A percentile compares a stretch with the other conserved stretches of the same genome.
Evolutionary conservation across 164 flowering plant genomes (phyloP).

Genomic region (Vitis riparia): DNA sequence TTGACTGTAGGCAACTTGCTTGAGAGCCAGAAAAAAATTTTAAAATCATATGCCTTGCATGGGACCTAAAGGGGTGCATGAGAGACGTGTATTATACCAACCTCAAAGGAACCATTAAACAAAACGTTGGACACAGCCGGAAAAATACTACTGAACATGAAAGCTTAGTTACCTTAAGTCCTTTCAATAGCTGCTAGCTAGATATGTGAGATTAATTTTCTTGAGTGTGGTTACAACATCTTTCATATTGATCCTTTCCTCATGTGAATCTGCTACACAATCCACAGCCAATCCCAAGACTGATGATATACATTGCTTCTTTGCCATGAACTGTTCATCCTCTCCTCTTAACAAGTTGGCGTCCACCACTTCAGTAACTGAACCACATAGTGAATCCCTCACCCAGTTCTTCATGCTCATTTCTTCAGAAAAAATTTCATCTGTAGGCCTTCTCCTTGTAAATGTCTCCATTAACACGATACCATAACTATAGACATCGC

Average conservation of each 20-base stretch:
- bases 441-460: conserved; percentile 20
- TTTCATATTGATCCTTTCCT: conserved; percentile 6
- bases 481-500: conserved; percentile 27
- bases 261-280: conserved; percentile 9
- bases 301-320: background rate
- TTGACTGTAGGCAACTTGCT: no score
- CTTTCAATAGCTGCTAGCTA: no score
- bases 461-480: conserved; percentile 19
- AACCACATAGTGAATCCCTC: background rate
- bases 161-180: no score
- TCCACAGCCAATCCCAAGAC: conserved; percentile 12
- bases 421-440: conserved; percentile 13
- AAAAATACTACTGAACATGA: no score
- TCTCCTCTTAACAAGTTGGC: background rate
- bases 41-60: no score
- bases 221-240: background rate
- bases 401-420: conserved; percentile 16
- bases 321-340: background rate
- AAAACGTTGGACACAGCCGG: no score
- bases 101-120: no score
- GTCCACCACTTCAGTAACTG: conserved; percentile 4
- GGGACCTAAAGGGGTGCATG: no score
- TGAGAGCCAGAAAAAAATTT: no score
- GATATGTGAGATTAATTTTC: no score
- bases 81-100: no score